phyloP scores from a whole-genome alignment of 176 grass and related monocot genomes.

The Raddia guianensis region DNA sequence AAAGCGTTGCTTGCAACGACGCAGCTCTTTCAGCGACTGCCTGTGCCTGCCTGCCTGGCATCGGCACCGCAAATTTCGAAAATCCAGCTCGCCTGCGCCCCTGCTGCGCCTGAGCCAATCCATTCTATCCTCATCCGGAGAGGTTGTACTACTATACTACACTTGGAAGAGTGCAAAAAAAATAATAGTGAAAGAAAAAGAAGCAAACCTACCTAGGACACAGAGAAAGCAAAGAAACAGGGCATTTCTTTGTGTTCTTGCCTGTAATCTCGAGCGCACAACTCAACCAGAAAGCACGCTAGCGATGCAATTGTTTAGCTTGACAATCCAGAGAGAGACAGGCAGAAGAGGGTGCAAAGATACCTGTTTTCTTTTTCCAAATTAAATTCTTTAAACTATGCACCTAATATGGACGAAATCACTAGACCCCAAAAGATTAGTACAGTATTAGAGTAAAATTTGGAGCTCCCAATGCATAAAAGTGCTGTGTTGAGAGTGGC shows the following conservation, averaged over 20 bases:
- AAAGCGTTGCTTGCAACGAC: slow-evolving; percentile 3
- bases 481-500: not conserved
- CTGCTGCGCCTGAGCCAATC: no score
- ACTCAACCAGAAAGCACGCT: not conserved
- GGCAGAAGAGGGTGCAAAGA: not conserved
- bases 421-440: not conserved
- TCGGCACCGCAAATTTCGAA: slow-evolving; percentile 16
- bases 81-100: not conserved
- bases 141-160: not conserved
- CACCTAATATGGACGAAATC: not conserved
- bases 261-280: not conserved
- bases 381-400: not conserved
- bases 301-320: slow-evolving; percentile 23
- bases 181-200: no score
- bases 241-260: slow-evolving; percentile 15
- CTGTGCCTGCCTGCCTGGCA: slow-evolving; percentile 32
- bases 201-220: slow-evolving; percentile 28
- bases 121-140: not conserved
- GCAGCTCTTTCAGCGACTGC: not conserved
- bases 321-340: slow-evolving; percentile 17
- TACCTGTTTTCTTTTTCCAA: not conserved
- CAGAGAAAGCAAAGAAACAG: slow-evolving; percentile 22
- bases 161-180: no score
- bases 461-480: not conserved
- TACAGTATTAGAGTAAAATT: not conserved